Percentiles rank a stretch among this genome's conserved stretches.
phyloP scores from a whole-genome alignment of 176 grass and related monocot species.

The Lolium rigidum region DNA sequence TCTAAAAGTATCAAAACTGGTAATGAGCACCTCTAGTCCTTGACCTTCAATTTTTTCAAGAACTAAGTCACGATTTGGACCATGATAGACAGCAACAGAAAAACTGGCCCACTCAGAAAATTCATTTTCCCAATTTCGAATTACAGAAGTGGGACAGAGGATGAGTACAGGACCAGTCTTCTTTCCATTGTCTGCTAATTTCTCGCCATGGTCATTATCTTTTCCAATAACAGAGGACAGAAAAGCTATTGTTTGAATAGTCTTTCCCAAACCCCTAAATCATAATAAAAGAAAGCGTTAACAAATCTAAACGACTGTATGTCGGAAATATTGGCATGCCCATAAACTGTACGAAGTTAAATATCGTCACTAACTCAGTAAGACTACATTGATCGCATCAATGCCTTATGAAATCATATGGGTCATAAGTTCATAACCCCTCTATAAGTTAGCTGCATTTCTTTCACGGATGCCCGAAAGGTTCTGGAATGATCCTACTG shows the following conservation, averaged over 20 bases:
- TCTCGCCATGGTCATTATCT: slow-evolving; percentile 53
- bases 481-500: neutral
- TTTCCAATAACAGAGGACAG: slow-evolving; percentile 75
- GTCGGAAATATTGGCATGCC: slow-evolving; percentile 11
- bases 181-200: slow-evolving; percentile 35
- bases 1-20: slow-evolving; percentile 97
- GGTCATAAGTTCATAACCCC: neutral
- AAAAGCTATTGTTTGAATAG: slow-evolving; percentile 96
- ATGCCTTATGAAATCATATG: slow-evolving; percentile 11
- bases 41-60: slow-evolving; percentile 77
- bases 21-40: slow-evolving; percentile 75
- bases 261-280: slow-evolving; percentile 93
- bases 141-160: slow-evolving; percentile 88
- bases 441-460: slow-evolving; percentile 32
- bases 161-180: slow-evolving; percentile 73
- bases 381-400: neutral
- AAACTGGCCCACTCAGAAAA: slow-evolving; percentile 88
- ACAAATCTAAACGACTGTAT: slow-evolving; percentile 4
- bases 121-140: slow-evolving; percentile 96
- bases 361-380: neutral
- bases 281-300: slow-evolving; percentile 36
- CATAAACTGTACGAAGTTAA: slow-evolving; percentile 10
- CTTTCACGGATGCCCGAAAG: neutral
- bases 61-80: slow-evolving; percentile 86
- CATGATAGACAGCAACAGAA: slow-evolving; percentile 85